Percentiles rank a stretch among this genome's conserved stretches.
Conservation (phyloP, 2,329 filamentous ascomycete species). For the Didymella sp. region DNA sequence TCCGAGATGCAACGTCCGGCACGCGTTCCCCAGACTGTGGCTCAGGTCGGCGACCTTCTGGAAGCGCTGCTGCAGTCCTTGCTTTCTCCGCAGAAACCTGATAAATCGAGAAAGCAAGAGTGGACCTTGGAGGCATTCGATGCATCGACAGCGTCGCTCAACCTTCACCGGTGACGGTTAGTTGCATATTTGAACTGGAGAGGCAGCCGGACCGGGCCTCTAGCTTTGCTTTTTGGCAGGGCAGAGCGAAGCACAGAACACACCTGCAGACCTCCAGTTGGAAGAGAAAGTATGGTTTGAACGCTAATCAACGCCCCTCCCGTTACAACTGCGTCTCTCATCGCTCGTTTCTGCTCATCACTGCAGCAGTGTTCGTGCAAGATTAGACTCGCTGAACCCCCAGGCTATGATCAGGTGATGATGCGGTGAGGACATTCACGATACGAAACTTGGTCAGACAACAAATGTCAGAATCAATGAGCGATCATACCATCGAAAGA, state of each 20-base stretch:
- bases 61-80: conserved; percentile 15
- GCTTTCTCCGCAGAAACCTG: conserved; percentile 9
- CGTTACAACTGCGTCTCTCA: neutral
- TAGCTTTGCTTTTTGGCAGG: conserved; percentile 10
- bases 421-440: neutral
- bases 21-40: conserved; percentile 26
- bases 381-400: neutral
- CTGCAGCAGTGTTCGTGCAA: conserved; percentile 3
- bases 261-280: conserved; percentile 8
- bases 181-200: neutral
- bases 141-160: conserved; percentile 2
- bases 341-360: conserved; percentile 7
- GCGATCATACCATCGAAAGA: neutral
- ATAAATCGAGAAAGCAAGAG: neutral
- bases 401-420: neutral
- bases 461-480: neutral
- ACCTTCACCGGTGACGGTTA: conserved; percentile 1
- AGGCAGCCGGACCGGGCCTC: conserved; percentile 14
- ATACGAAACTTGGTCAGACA: neutral
- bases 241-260: conserved; percentile 4
- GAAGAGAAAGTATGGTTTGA: conserved; percentile 11
- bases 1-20: conserved; percentile 20
- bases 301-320: conserved; percentile 10
- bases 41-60: conserved; percentile 38
- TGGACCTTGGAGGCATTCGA: neutral